Percentiles rank a stretch among this genome's conserved stretches.
Evolutionary conservation across 2,329 filamentous ascomycete species (phyloP).

Genomic region (Ploettnerulaceae sp.): DNA sequence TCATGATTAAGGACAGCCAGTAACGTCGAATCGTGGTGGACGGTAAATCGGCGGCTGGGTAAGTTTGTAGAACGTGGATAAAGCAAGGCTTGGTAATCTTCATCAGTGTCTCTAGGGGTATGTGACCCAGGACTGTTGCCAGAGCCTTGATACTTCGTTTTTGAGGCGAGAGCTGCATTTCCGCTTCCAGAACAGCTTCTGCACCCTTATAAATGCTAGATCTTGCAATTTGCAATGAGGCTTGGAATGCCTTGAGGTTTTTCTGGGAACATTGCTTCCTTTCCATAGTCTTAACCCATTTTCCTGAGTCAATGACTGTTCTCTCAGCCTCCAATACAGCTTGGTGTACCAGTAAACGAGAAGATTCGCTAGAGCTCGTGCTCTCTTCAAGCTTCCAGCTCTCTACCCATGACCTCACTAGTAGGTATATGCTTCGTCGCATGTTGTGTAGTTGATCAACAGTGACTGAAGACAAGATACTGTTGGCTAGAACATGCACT

Average conservation of each 20-base stretch:
- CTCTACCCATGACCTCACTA: constrained; percentile 13
- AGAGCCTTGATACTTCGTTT: constrained; percentile 13
- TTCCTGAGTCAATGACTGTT: neutral
- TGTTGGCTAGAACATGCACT: constrained; percentile 17
- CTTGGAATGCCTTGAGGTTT: neutral
- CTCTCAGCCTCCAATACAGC: neutral
- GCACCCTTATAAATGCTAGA: neutral
- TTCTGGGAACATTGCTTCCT: neutral
- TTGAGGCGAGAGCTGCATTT: neutral
- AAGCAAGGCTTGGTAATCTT: constrained; percentile 12
- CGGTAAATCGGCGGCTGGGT: neutral
- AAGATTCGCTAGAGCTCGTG: neutral
- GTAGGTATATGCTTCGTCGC: constrained; percentile 4
- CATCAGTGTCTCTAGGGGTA: constrained; percentile 7
- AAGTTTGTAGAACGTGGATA: neutral
- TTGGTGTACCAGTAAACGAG: neutral
- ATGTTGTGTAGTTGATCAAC: constrained; percentile 18
- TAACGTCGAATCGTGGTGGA: constrained; percentile 1
- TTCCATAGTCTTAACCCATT: neutral
- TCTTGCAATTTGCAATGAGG: neutral
- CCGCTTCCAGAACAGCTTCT: neutral
- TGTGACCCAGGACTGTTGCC: constrained; percentile 12
- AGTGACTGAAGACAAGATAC: constrained; percentile 22
- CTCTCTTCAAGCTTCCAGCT: neutral
- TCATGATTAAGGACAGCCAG: constrained; percentile 23